phyloP scores from a whole-genome alignment of 805 yeast genomes.

The Ogataea nakhonphanomensis region DNA sequence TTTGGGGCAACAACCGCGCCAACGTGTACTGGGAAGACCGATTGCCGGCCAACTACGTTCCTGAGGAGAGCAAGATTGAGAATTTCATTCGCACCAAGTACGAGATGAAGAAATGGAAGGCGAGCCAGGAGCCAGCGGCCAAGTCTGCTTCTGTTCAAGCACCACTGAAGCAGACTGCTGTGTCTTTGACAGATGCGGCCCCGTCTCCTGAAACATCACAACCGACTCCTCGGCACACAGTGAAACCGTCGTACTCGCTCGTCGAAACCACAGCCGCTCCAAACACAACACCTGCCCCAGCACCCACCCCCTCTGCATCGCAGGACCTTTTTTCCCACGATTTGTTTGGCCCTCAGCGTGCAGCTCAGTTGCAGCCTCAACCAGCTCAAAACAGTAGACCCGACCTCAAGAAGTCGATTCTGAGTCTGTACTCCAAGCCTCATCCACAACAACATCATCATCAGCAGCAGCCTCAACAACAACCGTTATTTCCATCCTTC shows the following conservation, averaged over 20 bases:
- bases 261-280: no score
- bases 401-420: slow-evolving; percentile 86
- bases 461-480: slow-evolving; percentile 1
- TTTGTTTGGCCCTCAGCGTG: slow-evolving; percentile 4
- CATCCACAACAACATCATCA: slow-evolving; percentile 13
- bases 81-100: slow-evolving; percentile 91
- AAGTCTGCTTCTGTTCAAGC: slow-evolving; percentile 1
- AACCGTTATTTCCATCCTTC: not conserved
- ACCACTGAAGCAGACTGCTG: not conserved
- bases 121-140: slow-evolving; percentile 1
- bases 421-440: slow-evolving; percentile 78
- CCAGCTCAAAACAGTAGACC: slow-evolving; percentile 46
- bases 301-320: slow-evolving; percentile 1
- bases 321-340: slow-evolving; percentile 8
- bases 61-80: slow-evolving; percentile 80
- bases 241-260: not conserved
- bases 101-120: slow-evolving; percentile 82
- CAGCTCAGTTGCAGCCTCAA: slow-evolving; percentile 2
- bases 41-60: slow-evolving; percentile 66
- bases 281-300: not conserved
- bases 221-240: not conserved
- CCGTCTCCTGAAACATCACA: not conserved
- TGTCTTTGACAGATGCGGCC: no score
- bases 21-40: slow-evolving; percentile 82
- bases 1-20: slow-evolving; percentile 82